These are phyloP conservation scores for Xylaria nigripes DNA, from an alignment of 495 filamentous ascomycete species.

Conservation along the genomic window DNA sequence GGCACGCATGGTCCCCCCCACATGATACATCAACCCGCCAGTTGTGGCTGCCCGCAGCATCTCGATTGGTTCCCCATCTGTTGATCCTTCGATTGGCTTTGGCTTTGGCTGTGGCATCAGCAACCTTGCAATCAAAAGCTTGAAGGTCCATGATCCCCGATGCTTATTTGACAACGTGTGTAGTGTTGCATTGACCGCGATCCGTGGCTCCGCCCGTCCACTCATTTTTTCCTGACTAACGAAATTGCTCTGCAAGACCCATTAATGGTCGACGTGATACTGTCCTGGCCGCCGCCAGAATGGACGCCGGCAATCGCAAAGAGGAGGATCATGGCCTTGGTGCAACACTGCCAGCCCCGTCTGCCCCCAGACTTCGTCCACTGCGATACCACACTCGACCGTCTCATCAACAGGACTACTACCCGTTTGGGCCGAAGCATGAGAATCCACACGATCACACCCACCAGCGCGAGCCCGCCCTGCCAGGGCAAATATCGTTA, in stretches of 20 bases:
- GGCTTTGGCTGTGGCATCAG: constrained; percentile 4
- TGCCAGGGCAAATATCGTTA: constrained; percentile 13
- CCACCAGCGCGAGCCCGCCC: constrained; percentile 15
- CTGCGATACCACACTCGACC: constrained; percentile 19
- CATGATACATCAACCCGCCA: constrained; percentile 3
- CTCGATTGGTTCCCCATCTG: constrained; percentile 6
- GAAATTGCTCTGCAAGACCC: constrained; percentile 8
- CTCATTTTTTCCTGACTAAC: constrained; percentile 15
- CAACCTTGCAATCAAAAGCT: constrained; percentile 10
- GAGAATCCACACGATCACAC: constrained; percentile 8
- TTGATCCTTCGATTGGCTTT: constrained; percentile 10
- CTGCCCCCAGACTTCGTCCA: constrained; percentile 20
- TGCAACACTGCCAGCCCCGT: constrained; percentile 28
- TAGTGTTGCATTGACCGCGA: constrained; percentile 11
- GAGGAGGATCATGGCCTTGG: constrained; percentile 28
- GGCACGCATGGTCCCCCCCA: constrained; percentile 8
- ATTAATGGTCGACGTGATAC: constrained; percentile 15
- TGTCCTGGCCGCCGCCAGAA: constrained; percentile 16
- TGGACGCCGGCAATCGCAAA: constrained; percentile 20
- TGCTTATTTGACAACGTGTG: constrained; percentile 14
- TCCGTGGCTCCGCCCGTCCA: constrained; percentile 9
- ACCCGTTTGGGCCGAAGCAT: constrained; percentile 11
- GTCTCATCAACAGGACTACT: constrained; percentile 9
- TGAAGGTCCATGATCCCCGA: constrained; percentile 8
- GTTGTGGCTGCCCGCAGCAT: constrained; percentile 4